These are phyloP conservation scores for Rubia tinctorum DNA, from an alignment of 305 asterid species.

Conservation along the genomic window DNA sequence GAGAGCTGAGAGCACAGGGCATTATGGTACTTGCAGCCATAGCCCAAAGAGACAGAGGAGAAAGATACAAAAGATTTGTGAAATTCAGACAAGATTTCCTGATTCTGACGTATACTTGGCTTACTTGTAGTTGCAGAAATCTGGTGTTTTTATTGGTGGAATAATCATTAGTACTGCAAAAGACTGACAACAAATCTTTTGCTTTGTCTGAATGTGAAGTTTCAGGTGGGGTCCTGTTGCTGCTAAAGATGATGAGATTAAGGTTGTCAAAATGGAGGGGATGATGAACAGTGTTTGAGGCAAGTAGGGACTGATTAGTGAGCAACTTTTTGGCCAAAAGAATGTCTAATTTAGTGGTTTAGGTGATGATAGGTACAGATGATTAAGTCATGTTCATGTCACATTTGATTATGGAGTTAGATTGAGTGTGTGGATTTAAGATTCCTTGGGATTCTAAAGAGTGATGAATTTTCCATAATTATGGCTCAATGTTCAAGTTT, in stretches of 20 bases:
- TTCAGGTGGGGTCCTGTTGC: constrained; percentile 29
- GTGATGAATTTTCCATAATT: constrained; percentile 14
- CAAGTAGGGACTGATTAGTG: constrained; percentile 11
- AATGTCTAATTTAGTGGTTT: neutral
- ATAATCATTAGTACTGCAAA: constrained; percentile 8
- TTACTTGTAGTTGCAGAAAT: constrained; percentile 12
- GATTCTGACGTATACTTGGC: constrained; percentile 11
- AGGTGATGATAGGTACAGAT: constrained; percentile 11
- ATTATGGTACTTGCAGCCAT: constrained; percentile 27
- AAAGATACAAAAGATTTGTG: neutral
- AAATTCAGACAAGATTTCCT: constrained; percentile 6
- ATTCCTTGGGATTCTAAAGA: constrained; percentile 38
- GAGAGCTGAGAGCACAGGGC: constrained; percentile 48
- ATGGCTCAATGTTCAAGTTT: constrained; percentile 14
- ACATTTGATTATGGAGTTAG: neutral
- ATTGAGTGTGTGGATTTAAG: neutral
- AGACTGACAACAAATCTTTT: constrained; percentile 31
- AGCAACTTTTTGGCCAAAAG: neutral
- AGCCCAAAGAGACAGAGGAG: neutral
- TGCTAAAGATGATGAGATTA: neutral
- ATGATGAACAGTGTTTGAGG: constrained; percentile 9
- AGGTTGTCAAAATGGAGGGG: neutral
- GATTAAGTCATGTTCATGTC: constrained; percentile 7
- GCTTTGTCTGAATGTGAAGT: constrained; percentile 35
- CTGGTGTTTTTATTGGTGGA: constrained; percentile 10